Percentiles rank a stretch among this genome's conserved stretches.
Evolutionary conservation across 768 basidiomycete species (phyloP).

Genomic region (Lactifluus volemus): DNA sequence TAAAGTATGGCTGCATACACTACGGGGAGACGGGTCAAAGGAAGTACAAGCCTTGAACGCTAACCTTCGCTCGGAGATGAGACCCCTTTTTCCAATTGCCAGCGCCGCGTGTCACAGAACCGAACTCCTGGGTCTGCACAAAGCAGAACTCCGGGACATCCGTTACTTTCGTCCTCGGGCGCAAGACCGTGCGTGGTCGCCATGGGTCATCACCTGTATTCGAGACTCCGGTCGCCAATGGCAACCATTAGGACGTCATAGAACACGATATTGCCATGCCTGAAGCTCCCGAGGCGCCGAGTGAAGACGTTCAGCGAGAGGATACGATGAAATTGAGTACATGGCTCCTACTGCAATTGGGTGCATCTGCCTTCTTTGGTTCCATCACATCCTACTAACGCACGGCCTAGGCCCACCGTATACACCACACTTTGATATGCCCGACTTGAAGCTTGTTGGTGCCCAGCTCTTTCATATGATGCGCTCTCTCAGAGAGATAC

Average conservation of each 20-base stretch:
- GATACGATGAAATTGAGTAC: slow-evolving; percentile 18
- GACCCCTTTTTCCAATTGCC: slow-evolving; percentile 68
- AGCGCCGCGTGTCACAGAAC: slow-evolving; percentile 25
- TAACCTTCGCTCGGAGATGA: slow-evolving; percentile 50
- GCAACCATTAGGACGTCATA: slow-evolving; percentile 71
- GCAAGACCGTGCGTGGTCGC: slow-evolving; percentile 54
- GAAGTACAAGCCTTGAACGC: slow-evolving; percentile 20
- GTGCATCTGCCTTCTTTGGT: neutral
- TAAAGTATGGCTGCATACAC: slow-evolving; percentile 24
- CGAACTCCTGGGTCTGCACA: slow-evolving; percentile 24
- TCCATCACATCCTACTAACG: neutral
- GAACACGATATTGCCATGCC: slow-evolving; percentile 38
- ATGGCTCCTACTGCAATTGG: neutral
- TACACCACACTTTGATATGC: neutral
- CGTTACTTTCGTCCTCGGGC: slow-evolving; percentile 45
- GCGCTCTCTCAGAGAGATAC: neutral
- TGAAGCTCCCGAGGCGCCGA: slow-evolving; percentile 20
- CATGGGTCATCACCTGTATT: slow-evolving; percentile 36
- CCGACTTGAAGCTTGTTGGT: neutral
- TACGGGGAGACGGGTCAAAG: too few species aligned
- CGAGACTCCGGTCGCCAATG: slow-evolving; percentile 58
- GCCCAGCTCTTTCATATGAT: neutral
- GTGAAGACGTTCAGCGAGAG: slow-evolving; percentile 21
- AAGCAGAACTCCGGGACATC: slow-evolving; percentile 28
- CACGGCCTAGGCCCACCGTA: neutral